These are phyloP conservation scores for Plasmodium berghei DNA, from an alignment of 169 alveolate species.

Conservation along the genomic window DNA sequence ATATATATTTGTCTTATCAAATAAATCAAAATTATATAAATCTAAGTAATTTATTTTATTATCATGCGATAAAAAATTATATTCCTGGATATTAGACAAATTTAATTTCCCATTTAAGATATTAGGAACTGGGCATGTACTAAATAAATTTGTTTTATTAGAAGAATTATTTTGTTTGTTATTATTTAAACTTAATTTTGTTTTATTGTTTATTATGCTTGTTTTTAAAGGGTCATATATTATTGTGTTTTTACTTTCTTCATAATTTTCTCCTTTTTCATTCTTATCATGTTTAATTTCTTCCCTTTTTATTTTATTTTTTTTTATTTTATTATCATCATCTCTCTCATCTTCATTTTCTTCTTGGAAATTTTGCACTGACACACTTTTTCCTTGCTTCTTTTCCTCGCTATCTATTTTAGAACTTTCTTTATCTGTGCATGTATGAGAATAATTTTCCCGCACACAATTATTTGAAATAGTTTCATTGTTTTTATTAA, in stretches of 20 bases:
- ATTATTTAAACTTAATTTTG: slow-evolving; percentile 8
- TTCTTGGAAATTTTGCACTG: too few relatives aligned
- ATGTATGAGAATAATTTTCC: not conserved
- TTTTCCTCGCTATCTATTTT: slow-evolving; percentile 2
- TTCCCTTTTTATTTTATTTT: slow-evolving; percentile 9
- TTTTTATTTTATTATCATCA: not conserved
- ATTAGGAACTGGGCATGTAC: slow-evolving; percentile 18
- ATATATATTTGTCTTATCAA: slow-evolving; percentile 64
- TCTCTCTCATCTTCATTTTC: not conserved
- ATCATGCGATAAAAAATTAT: slow-evolving; percentile 43
- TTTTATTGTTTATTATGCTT: slow-evolving; percentile 6
- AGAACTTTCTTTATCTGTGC: not conserved
- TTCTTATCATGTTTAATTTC: slow-evolving; percentile 8
- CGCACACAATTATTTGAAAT: not conserved
- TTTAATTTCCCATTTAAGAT: slow-evolving; percentile 40
- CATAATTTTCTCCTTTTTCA: not conserved
- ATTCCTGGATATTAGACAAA: slow-evolving; percentile 21
- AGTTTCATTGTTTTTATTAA: not conserved
- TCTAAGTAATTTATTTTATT: slow-evolving; percentile 18
- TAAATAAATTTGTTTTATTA: slow-evolving; percentile 11
- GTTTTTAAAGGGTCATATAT: slow-evolving; percentile 13
- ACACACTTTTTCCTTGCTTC: not conserved
- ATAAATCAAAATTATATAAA: slow-evolving; percentile 49
- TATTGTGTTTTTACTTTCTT: slow-evolving; percentile 4
- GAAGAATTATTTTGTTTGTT: slow-evolving; percentile 1